Percentiles rank a stretch among this genome's conserved stretches.
Conservation (phyloP, 805 yeast genomes). For the Ogataea saltuana region DNA sequence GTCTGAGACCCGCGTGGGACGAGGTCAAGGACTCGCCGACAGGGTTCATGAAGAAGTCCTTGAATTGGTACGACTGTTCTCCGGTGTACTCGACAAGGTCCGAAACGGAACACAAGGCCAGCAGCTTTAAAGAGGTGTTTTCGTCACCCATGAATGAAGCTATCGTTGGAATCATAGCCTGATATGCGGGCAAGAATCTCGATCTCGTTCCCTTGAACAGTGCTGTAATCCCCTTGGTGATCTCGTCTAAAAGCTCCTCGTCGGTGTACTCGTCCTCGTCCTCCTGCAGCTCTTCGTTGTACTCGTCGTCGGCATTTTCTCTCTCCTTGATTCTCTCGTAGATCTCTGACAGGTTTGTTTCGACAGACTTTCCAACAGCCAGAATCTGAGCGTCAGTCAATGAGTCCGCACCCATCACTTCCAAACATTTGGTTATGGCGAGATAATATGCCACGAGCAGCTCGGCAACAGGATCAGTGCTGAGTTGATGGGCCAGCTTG, state of each 20-base stretch:
- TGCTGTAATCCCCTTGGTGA: constrained; percentile 70
- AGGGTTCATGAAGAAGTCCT: constrained; percentile 62
- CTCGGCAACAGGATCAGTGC: constrained; percentile 81
- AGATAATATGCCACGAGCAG: constrained; percentile 75
- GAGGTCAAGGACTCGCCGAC: constrained; percentile 68
- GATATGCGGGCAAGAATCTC: constrained; percentile 64
- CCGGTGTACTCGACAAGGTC: constrained; percentile 84
- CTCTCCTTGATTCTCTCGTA: constrained; percentile 70
- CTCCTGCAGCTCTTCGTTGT: constrained; percentile 80
- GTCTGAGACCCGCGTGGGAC: constrained; percentile 73
- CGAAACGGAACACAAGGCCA: constrained; percentile 77
- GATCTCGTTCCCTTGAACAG: constrained; percentile 64
- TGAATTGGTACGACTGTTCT: constrained; percentile 59
- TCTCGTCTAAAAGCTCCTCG: constrained; percentile 85
- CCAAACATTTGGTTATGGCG: constrained; percentile 65
- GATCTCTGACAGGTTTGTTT: constrained; percentile 62
- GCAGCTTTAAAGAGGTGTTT: constrained; percentile 65
- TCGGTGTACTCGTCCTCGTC: constrained; percentile 86
- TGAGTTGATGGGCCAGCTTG: constrained; percentile 66
- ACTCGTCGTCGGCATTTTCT: constrained; percentile 79
- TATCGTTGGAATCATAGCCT: constrained; percentile 61
- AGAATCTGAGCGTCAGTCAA: constrained; percentile 56
- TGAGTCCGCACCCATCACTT: constrained; percentile 64
- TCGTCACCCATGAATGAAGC: constrained; percentile 63
- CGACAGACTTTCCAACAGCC: constrained; percentile 58